A percentile compares a stretch with the other conserved stretches of the same genome.
Conservation (phyloP, 257 asterid species). For the Scutellaria galericulata region DNA sequence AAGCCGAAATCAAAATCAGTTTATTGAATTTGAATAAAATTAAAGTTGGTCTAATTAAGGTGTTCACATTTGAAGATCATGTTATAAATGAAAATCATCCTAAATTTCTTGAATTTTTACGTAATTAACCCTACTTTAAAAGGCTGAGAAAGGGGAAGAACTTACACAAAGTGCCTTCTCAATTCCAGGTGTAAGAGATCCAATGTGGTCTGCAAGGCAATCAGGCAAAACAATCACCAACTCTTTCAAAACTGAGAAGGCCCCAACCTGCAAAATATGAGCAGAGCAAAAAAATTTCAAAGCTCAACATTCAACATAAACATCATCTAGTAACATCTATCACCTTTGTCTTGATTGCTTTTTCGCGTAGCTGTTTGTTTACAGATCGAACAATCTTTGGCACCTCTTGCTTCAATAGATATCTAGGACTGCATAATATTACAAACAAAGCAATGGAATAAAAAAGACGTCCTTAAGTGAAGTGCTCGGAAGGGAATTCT, state of each 20-base stretch:
- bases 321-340: constrained; percentile 21
- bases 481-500: constrained; percentile 23
- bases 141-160: constrained; percentile 33
- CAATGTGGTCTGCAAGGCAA: constrained; percentile 98
- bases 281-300: constrained; percentile 22
- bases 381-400: constrained; percentile 94
- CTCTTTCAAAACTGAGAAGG: constrained; percentile 92
- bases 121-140: background rate
- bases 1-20: no score
- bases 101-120: no score
- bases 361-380: constrained; percentile 91
- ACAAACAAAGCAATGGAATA: constrained; percentile 22
- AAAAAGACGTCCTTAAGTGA: constrained; percentile 7
- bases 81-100: no score
- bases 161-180: constrained; percentile 95
- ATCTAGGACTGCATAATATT: constrained; percentile 76
- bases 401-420: constrained; percentile 94
- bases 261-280: constrained; percentile 78
- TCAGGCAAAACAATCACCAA: constrained; percentile 95
- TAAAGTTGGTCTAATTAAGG: no score
- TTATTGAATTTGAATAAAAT: no score
- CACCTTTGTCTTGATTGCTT: constrained; percentile 96
- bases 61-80: no score
- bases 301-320: constrained; percentile 22
- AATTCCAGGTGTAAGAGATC: constrained; percentile 92